Conservation (phyloP, 1,284 basidiomycete species). For the Sporisorium exsertum region DNA sequence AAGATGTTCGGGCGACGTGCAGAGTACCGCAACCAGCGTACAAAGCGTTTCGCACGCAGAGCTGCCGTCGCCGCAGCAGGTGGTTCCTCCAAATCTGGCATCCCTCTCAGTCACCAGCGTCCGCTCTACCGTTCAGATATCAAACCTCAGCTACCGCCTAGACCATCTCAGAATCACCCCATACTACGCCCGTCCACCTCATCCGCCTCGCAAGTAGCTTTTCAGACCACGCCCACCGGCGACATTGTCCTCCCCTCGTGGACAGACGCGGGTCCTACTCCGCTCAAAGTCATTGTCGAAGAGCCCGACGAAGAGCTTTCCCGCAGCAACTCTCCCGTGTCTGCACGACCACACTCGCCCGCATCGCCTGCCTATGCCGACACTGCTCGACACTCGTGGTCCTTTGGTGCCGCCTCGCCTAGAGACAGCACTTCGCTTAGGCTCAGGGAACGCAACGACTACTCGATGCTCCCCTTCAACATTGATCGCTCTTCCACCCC, state of each 20-base stretch:
- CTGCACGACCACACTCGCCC: slow-evolving; percentile 25
- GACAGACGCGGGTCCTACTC: slow-evolving; percentile 43
- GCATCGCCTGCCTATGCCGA: slow-evolving; percentile 10
- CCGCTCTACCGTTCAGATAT: slow-evolving; percentile 38
- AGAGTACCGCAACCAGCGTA: slow-evolving; percentile 49
- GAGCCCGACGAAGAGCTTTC: slow-evolving; percentile 40
- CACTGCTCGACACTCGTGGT: slow-evolving; percentile 16
- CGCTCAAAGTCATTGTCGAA: slow-evolving; percentile 51
- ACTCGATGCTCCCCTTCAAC: slow-evolving; percentile 30
- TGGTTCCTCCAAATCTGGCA: slow-evolving; percentile 30
- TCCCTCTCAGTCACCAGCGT: slow-evolving; percentile 47
- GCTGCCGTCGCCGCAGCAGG: slow-evolving; percentile 47
- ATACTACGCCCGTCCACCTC: slow-evolving; percentile 17
- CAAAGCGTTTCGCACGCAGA: slow-evolving; percentile 39
- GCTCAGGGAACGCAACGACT: slow-evolving; percentile 36
- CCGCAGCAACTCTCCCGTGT: slow-evolving; percentile 21
- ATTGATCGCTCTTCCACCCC: slow-evolving; percentile 49
- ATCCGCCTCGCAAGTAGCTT: slow-evolving; percentile 7
- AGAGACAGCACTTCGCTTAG: slow-evolving; percentile 38
- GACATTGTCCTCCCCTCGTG: slow-evolving; percentile 49
- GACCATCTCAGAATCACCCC: slow-evolving; percentile 37
- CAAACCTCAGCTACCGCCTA: slow-evolving; percentile 41
- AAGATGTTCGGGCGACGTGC: slow-evolving; percentile 44
- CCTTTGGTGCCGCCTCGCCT: slow-evolving; percentile 16
- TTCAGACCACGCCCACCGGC: slow-evolving; percentile 37